Evolutionary conservation across 2,329 filamentous ascomycete genomes (phyloP), one percentile per base, ranked within the genome.

Genomic region (Microascus cirrosus): DNA sequence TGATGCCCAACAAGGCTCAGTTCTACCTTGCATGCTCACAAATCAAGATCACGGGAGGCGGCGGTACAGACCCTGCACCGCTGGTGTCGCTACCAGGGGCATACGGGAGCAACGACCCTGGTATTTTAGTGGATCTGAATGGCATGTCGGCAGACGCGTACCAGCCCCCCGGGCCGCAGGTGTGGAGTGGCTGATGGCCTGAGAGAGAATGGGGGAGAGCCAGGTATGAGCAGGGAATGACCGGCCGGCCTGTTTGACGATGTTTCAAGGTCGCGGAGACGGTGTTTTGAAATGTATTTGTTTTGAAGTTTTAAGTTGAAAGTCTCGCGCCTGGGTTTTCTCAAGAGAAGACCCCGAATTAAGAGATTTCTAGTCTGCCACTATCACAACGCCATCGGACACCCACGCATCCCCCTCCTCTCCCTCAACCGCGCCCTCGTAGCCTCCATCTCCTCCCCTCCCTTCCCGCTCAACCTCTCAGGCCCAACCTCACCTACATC

Each of bases 61-160:
- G 71, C 8, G 66, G 58, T 54, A 74, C 71, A 5, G 70, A 67
- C 1, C 74, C 75, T 1, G 65, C 67, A 3, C 64, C 64, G 51
- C 66, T 78, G 42, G 80, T 82, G 18, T 63, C 72, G 1, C 79
- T 82, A 67, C 80, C 80, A 0, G 79, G 79, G 6, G 79, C 76
- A 1, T 82, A 83, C 63, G 72, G 73, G 63, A 67, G 65, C 1
- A 70, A 66, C 22, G 79, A 81, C 59, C 67, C 78, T 0, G 80
- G 79, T 0, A 74, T 83, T 57, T 60, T 64, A 39, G 59, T 70
- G 61, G 67, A 69, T 61, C 68, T 70, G 11, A 39, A 39, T 11
- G 15, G 50, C 5, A 50, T 54, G 25, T 13, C 18, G 15, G 12
- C 52, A 22, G 51, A 58, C 15, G 25, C 56, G 13, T 58, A 58